These are phyloP conservation scores for Trypanosoma lewisi DNA, from an alignment of 208 protist genomes.

Conservation along the genomic window DNA sequence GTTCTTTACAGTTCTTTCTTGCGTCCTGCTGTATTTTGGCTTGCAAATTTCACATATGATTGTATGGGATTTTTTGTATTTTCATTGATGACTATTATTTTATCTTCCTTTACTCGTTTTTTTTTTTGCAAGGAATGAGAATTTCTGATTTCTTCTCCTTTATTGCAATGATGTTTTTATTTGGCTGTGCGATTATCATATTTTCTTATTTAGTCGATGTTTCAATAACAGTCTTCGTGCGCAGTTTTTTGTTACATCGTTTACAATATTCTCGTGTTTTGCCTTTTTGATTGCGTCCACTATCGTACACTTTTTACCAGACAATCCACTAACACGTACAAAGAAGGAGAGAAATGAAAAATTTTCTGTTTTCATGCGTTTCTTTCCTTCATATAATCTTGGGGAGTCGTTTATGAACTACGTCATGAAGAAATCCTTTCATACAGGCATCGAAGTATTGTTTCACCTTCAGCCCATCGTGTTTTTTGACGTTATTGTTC, in stretches of 20 bases:
- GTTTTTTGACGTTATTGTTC: not conserved
- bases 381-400: slow-evolving; percentile 19
- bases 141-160: not conserved
- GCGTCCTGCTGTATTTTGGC: slow-evolving; percentile 16
- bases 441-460: not conserved
- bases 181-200: slow-evolving; percentile 16
- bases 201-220: slow-evolving; percentile 21
- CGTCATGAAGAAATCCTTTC: not conserved
- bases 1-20: slow-evolving; percentile 20
- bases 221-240: slow-evolving; percentile 21
- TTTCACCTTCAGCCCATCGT: not conserved
- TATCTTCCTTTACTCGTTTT: slow-evolving; percentile 9
- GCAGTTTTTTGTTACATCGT: slow-evolving; percentile 16
- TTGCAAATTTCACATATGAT: slow-evolving; percentile 30
- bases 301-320: slow-evolving; percentile 14
- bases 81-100: slow-evolving; percentile 2
- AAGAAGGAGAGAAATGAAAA: slow-evolving; percentile 12
- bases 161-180: slow-evolving; percentile 19
- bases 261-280: slow-evolving; percentile 23
- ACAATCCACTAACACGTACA: slow-evolving; percentile 3
- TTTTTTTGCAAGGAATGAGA: not conserved
- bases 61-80: slow-evolving; percentile 17
- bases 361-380: slow-evolving; percentile 16
- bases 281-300: slow-evolving; percentile 17
- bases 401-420: slow-evolving; percentile 15